Conservation (phyloP, 1,284 basidiomycete species). For the Rhizoctonia solani region DNA sequence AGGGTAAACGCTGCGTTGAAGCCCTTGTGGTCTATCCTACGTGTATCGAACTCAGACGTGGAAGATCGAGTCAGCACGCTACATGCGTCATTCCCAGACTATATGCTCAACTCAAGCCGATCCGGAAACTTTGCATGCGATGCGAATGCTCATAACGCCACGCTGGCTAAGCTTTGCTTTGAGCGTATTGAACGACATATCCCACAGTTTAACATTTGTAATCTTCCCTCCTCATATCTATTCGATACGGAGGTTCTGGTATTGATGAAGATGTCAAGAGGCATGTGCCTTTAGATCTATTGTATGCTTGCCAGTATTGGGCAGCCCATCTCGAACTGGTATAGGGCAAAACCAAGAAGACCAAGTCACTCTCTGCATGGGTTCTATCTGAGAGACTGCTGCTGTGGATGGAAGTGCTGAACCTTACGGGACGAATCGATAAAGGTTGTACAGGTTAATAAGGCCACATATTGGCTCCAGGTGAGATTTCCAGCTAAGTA, state of each 20-base stretch:
- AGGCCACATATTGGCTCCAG: no score
- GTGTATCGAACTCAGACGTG: background rate
- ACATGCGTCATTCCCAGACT: slow-evolving; percentile 1
- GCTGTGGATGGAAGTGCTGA: slow-evolving; percentile 19
- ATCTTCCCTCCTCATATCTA: background rate
- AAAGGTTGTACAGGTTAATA: no score
- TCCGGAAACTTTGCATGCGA: background rate
- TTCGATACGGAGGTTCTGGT: slow-evolving; percentile 3
- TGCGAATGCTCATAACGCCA: background rate
- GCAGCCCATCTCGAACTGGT: background rate
- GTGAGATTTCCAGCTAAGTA: no score
- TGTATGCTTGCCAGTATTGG: slow-evolving; percentile 18
- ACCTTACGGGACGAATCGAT: background rate
- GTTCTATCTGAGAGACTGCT: slow-evolving; percentile 2
- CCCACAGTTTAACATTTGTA: slow-evolving; percentile 2
- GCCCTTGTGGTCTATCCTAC: background rate
- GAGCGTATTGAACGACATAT: background rate
- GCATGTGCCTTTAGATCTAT: background rate
- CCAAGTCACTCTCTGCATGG: background rate
- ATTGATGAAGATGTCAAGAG: background rate
- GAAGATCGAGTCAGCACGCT: background rate
- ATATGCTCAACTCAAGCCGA: background rate
- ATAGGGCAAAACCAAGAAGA: background rate
- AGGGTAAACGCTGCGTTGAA: background rate
- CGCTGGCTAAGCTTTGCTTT: background rate